A percentile compares a stretch with the other conserved stretches of the same genome.
Conservation (phyloP, 108 stramenopile genomes). For the Stephanodiscus minutulus region DNA sequence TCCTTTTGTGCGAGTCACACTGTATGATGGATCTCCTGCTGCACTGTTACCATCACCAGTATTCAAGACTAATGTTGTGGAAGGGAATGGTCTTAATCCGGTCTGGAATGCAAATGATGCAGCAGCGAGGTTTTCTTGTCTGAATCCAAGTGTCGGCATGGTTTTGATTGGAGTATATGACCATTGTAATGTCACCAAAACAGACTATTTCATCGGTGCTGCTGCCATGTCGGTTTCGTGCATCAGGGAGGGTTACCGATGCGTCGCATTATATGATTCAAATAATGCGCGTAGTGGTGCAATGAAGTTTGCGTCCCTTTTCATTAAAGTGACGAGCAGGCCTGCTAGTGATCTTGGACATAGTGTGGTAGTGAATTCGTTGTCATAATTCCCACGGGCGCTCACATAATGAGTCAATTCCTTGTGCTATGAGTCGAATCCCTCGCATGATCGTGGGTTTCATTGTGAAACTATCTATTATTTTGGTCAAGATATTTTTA, state of each 20-base stretch:
- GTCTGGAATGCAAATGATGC: slow-evolving; percentile 77
- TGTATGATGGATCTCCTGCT: slow-evolving; percentile 67
- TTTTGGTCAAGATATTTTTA: no score
- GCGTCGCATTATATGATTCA: slow-evolving; percentile 71
- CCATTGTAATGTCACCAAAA: slow-evolving; percentile 48
- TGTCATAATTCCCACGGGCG: neutral
- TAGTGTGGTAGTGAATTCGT: no score
- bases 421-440: no score
- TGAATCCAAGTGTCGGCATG: slow-evolving; percentile 74
- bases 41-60: slow-evolving; percentile 44
- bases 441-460: no score
- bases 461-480: no score
- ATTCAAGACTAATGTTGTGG: slow-evolving; percentile 55
- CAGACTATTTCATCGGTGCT: slow-evolving; percentile 68
- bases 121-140: slow-evolving; percentile 55
- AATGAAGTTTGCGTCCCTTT: slow-evolving; percentile 68
- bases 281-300: slow-evolving; percentile 68
- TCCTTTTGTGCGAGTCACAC: slow-evolving; percentile 67
- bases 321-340: slow-evolving; percentile 49
- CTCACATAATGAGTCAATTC: no score
- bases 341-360: neutral
- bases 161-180: slow-evolving; percentile 73
- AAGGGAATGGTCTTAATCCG: slow-evolving; percentile 92
- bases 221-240: slow-evolving; percentile 73
- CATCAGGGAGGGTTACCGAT: slow-evolving; percentile 76